Evolutionary conservation across 2,329 filamentous ascomycete genomes (phyloP).

Genomic region (Diaporthe vexans): DNA sequence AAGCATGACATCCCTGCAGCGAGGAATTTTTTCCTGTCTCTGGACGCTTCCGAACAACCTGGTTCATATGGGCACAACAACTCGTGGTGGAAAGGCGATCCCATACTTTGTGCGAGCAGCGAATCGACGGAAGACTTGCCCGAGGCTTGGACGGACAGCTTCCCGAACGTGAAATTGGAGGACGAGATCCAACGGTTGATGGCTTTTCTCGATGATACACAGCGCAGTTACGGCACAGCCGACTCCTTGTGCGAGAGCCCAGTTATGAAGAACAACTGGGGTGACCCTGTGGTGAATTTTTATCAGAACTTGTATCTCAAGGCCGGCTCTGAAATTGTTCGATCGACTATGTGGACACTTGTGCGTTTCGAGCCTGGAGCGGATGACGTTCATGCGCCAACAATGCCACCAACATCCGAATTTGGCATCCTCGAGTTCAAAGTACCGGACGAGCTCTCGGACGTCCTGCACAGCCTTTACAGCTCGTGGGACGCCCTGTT

Average conservation of each 20-base stretch:
- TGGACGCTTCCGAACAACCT: constrained; percentile 51
- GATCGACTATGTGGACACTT: constrained; percentile 37
- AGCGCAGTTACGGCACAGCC: constrained; percentile 71
- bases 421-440: constrained; percentile 45
- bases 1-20: constrained; percentile 71
- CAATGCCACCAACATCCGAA: constrained; percentile 12
- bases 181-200: constrained; percentile 73
- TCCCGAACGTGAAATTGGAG: constrained; percentile 48
- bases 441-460: constrained; percentile 86
- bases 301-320: constrained; percentile 57
- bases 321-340: constrained; percentile 41
- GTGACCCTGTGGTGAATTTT: constrained; percentile 58
- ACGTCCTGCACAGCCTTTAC: constrained; percentile 72
- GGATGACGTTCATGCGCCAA: constrained; percentile 24
- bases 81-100: constrained; percentile 73
- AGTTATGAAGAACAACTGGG: constrained; percentile 50
- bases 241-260: constrained; percentile 59
- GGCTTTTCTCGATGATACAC: constrained; percentile 73
- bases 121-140: constrained; percentile 48
- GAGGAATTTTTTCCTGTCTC: constrained; percentile 67
- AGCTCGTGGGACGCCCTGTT: constrained; percentile 54
- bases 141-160: constrained; percentile 47
- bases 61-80: constrained; percentile 67
- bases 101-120: constrained; percentile 59
- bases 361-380: constrained; percentile 30